Evolutionary conservation across 768 basidiomycete genomes (phyloP).

Genomic region (Boletus vinaceobasis): DNA sequence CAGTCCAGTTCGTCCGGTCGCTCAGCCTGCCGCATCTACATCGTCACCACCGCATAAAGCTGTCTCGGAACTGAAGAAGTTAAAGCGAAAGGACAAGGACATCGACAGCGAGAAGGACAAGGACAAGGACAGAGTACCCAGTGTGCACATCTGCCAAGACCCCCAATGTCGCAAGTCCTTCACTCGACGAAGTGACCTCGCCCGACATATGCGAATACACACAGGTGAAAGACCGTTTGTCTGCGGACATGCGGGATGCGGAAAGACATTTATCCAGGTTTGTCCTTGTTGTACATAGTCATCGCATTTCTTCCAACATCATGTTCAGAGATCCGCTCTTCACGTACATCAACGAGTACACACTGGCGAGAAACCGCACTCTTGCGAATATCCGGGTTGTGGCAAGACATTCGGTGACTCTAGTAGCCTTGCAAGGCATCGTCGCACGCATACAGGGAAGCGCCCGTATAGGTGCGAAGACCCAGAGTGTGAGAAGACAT

Average conservation of each 20-base stretch:
- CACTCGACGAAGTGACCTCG: conserved; percentile 77
- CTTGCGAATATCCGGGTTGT: conserved; percentile 86
- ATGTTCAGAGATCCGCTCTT: conserved; percentile 73
- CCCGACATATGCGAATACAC: conserved; percentile 85
- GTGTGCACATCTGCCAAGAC: conserved; percentile 63
- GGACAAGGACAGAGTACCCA: conserved; percentile 46
- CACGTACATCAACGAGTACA: conserved; percentile 88
- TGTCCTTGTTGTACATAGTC: conserved; percentile 9
- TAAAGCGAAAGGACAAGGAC: conserved; percentile 30
- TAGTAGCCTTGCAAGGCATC: conserved; percentile 86
- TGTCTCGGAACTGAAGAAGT: conserved; percentile 22
- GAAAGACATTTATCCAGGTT: conserved; percentile 93
- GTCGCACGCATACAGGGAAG: conserved; percentile 85
- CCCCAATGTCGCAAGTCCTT: conserved; percentile 79
- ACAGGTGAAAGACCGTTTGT: conserved; percentile 86
- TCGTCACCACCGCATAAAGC: conserved; percentile 36
- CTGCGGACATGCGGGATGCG: conserved; percentile 68
- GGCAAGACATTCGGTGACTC: conserved; percentile 89
- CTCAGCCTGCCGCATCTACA: conserved; percentile 52
- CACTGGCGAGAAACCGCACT: conserved; percentile 91
- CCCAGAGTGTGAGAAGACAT: conserved; percentile 80
- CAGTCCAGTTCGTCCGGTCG: conserved; percentile 30
- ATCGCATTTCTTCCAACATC: conserved; percentile 7
- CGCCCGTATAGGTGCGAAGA: conserved; percentile 86
- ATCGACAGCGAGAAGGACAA: conserved; percentile 25